A percentile compares a stretch with the other conserved stretches of the same genome.
phyloP scores from a whole-genome alignment of 176 grass and related monocot genomes.

The Zoysia japonica region DNA sequence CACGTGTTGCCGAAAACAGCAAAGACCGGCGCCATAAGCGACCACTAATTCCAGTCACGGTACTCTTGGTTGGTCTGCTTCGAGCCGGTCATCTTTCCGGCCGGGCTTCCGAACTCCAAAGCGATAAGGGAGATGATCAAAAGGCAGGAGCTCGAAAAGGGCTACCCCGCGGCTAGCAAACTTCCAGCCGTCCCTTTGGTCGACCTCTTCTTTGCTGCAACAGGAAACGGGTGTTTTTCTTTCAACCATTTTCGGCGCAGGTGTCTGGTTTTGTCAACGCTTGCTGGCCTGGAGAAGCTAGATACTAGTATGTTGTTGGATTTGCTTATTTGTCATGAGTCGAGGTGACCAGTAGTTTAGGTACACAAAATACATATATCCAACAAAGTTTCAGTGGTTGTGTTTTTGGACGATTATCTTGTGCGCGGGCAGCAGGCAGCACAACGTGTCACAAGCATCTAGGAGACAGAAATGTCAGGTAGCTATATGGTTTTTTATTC shows the following conservation, averaged over 20 bases:
- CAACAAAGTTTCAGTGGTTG: neutral
- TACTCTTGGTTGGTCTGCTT: conserved; percentile 46
- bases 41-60: conserved; percentile 47
- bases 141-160: conserved; percentile 13
- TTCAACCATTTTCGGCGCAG: conserved; percentile 25
- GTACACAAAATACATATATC: neutral
- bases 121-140: conserved; percentile 37
- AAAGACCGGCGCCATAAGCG: conserved; percentile 34
- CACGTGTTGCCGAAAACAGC: conserved; percentile 45
- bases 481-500: neutral
- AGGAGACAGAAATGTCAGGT: conserved; percentile 19
- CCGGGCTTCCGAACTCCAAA: conserved; percentile 25
- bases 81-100: conserved; percentile 24
- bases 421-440: neutral
- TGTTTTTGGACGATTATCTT: neutral
- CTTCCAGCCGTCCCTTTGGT: conserved; percentile 26
- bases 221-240: conserved; percentile 3
- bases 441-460: conserved; percentile 26
- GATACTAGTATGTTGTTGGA: conserved; percentile 48
- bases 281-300: neutral
- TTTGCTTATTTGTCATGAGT: conserved; percentile 23
- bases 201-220: neutral
- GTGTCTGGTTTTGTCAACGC: conserved; percentile 34
- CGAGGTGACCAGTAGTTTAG: neutral
- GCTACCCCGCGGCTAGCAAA: neutral